Percentiles rank a stretch among this genome's conserved stretches.
These are phyloP conservation scores for Coniosporium apollinis DNA, from an alignment of 495 filamentous ascomycete genomes.

Conservation along the genomic window DNA sequence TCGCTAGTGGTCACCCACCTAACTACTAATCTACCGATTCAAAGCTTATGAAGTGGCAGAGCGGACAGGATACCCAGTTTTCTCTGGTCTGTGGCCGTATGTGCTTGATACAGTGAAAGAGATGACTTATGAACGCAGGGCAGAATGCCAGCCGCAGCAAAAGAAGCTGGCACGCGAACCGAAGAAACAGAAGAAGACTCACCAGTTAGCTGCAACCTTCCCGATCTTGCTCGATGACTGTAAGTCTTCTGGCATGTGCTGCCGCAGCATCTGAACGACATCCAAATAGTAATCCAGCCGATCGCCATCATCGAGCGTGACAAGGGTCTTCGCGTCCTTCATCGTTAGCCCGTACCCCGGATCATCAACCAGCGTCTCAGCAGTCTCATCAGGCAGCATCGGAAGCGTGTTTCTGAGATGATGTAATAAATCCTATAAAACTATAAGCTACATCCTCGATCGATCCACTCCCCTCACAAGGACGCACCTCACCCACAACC, in stretches of 20 bases:
- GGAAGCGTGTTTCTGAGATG: constrained; percentile 45
- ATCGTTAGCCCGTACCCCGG: constrained; percentile 43
- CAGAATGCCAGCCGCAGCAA: too few relatives aligned
- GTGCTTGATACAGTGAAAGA: too few relatives aligned
- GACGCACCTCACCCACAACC: constrained; percentile 40
- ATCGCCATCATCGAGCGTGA: constrained; percentile 60
- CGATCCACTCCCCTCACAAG: not conserved
- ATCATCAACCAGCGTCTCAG: constrained; percentile 36
- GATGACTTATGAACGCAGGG: too few relatives aligned
- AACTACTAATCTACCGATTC: too few relatives aligned
- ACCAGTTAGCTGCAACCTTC: constrained; percentile 12
- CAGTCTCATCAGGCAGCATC: constrained; percentile 48
- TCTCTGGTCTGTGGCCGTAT: too few relatives aligned
- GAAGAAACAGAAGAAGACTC: too few relatives aligned
- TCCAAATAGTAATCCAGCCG: constrained; percentile 72
- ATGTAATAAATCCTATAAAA: constrained; percentile 38
- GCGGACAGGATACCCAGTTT: too few relatives aligned
- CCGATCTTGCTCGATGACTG: constrained; percentile 3
- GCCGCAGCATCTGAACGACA: constrained; percentile 42
- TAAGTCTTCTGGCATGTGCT: not conserved
- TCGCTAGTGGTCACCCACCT: too few relatives aligned
- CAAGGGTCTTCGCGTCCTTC: constrained; percentile 79
- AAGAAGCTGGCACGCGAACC: too few relatives aligned
- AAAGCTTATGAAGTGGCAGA: too few relatives aligned
- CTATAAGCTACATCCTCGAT: constrained; percentile 1